phyloP scores from a whole-genome alignment of 495 filamentous ascomycete species.

The Echria macrotheca region DNA sequence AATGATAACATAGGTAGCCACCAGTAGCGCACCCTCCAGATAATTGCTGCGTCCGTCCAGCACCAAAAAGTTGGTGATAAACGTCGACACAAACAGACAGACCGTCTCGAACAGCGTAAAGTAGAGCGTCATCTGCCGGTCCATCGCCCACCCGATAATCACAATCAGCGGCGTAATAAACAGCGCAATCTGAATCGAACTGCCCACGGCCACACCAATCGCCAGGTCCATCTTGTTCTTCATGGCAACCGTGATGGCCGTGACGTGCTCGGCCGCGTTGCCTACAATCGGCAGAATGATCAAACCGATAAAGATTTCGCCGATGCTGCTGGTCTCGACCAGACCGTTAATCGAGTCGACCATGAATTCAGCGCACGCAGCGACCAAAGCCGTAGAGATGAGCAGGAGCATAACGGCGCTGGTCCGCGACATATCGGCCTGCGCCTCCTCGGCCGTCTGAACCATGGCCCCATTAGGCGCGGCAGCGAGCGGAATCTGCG shows the following conservation, averaged over 20 bases:
- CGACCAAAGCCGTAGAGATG: constrained; percentile 71
- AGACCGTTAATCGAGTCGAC: constrained; percentile 74
- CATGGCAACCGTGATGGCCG: constrained; percentile 76
- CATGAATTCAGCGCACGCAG: constrained; percentile 82
- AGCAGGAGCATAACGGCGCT: constrained; percentile 70
- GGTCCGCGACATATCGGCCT: constrained; percentile 60
- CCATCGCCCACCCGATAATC: constrained; percentile 81
- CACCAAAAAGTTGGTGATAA: constrained; percentile 86
- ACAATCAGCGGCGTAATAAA: constrained; percentile 88
- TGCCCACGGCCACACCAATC: constrained; percentile 84
- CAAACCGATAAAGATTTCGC: constrained; percentile 78
- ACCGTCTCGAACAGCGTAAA: constrained; percentile 92
- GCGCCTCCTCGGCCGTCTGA: constrained; percentile 40
- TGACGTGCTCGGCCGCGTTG: constrained; percentile 90
- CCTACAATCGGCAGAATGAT: constrained; percentile 89
- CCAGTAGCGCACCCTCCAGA: constrained; percentile 75
- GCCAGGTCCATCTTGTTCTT: constrained; percentile 98
- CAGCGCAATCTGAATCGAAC: constrained; percentile 82
- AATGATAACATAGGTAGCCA: constrained; percentile 80
- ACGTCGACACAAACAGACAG: constrained; percentile 76
- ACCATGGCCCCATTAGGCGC: constrained; percentile 27
- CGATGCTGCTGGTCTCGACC: constrained; percentile 55
- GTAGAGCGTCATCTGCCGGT: constrained; percentile 78
- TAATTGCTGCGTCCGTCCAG: constrained; percentile 86
- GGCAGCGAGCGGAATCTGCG: constrained; percentile 32